These are phyloP conservation scores for Microcos paniculata DNA, from an alignment of 345 rosid species.

Conservation along the genomic window DNA sequence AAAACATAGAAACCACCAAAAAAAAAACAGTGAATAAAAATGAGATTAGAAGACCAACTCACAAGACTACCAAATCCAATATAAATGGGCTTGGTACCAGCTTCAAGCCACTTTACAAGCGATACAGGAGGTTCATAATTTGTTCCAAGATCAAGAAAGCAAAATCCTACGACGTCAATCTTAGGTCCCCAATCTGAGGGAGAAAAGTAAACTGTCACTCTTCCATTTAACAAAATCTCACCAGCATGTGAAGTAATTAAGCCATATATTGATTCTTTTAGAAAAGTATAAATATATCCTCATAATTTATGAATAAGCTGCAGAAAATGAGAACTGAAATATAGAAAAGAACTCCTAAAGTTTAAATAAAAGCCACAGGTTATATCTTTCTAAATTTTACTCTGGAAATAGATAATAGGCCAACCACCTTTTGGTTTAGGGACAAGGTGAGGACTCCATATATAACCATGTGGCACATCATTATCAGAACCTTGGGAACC, in stretches of 20 bases:
- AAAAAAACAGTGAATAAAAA: background rate
- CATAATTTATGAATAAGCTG: background rate
- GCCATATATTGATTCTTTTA: background rate
- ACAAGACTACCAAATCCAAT: constrained; percentile 99
- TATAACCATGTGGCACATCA: constrained; percentile 90
- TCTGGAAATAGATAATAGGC: background rate
- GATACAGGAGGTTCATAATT: constrained; percentile 93
- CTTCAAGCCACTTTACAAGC: constrained; percentile 85
- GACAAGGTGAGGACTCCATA: constrained; percentile 99
- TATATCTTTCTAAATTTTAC: background rate
- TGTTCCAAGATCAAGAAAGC: constrained; percentile 98
- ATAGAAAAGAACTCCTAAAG: background rate
- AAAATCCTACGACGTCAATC: constrained; percentile 95
- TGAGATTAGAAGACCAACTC: constrained; percentile 38
- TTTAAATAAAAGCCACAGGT: background rate
- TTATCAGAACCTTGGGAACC: constrained; percentile 92
- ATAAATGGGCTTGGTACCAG: constrained; percentile 89
- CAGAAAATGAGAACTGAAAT: background rate
- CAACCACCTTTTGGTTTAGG: constrained; percentile 96
- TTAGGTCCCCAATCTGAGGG: constrained; percentile 95
- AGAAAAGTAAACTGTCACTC: constrained; percentile 18
- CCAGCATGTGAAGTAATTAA: background rate
- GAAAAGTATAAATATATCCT: background rate
- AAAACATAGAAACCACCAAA: background rate
- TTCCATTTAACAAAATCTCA: constrained; percentile 10